These are phyloP conservation scores for Petunia secreta DNA, from an alignment of 257 asterid species.

Conservation along the genomic window DNA sequence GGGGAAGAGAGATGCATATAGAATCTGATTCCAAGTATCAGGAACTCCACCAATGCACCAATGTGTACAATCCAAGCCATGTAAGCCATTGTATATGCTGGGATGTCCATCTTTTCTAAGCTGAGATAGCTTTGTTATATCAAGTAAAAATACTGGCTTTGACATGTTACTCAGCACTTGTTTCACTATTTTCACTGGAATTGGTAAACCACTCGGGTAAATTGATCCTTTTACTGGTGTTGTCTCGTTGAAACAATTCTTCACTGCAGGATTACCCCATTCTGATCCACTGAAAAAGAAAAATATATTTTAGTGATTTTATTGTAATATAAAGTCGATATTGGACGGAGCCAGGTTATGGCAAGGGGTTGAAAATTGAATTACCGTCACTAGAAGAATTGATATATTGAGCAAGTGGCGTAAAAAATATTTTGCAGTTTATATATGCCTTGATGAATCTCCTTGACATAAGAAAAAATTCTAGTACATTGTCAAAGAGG, in stretches of 20 bases:
- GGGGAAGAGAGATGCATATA: constrained; percentile 38
- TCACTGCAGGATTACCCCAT: constrained; percentile 47
- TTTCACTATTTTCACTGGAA: constrained; percentile 47
- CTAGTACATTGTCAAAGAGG: no score
- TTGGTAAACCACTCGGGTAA: constrained; percentile 51
- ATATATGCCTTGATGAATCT: no score
- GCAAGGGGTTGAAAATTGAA: no score
- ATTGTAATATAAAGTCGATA: no score
- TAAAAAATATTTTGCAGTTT: no score
- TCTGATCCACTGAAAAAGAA: constrained; percentile 51
- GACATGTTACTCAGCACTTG: constrained; percentile 31
- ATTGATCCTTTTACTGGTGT: constrained; percentile 50
- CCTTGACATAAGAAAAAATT: no score
- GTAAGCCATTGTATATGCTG: constrained; percentile 38
- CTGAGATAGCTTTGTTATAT: constrained; percentile 59
- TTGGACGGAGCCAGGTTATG: no score
- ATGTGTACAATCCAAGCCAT: constrained; percentile 62
- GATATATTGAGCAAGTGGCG: no score
- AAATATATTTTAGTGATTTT: no score
- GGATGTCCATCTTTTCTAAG: constrained; percentile 70
- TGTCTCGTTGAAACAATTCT: constrained; percentile 48
- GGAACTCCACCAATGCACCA: constrained; percentile 72
- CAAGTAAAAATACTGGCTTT: constrained; percentile 42
- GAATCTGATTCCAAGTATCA: constrained; percentile 64
- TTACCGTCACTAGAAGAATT: no score